A percentile compares a stretch with the other conserved stretches of the same genome.
Conservation (phyloP, 1,284 basidiomycete species). For the Cryptococcus sp. region DNA sequence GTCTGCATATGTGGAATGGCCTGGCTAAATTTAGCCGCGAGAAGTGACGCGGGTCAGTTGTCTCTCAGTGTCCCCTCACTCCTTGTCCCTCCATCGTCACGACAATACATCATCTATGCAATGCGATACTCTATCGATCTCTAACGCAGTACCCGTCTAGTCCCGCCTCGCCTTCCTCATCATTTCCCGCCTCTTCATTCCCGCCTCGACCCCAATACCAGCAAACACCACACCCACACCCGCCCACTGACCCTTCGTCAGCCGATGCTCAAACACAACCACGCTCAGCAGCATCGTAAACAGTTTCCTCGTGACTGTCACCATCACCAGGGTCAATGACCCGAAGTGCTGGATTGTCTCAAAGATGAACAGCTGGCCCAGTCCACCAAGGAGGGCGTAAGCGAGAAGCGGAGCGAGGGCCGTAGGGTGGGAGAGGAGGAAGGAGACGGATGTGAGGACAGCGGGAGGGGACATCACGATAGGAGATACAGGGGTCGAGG, state of each 20-base stretch:
- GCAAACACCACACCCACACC: constrained; percentile 87
- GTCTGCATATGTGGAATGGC: constrained; percentile 10
- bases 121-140: constrained; percentile 6
- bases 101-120: neutral
- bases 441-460: constrained; percentile 65
- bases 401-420: constrained; percentile 73
- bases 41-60: neutral
- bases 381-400: constrained; percentile 84
- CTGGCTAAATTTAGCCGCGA: neutral
- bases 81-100: neutral
- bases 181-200: constrained; percentile 59
- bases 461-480: constrained; percentile 58
- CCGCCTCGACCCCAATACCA: constrained; percentile 90
- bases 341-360: constrained; percentile 97
- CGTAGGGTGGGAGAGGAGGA: constrained; percentile 74
- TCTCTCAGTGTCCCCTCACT: neutral
- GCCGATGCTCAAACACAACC: constrained; percentile 81
- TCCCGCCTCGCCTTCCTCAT: constrained; percentile 25
- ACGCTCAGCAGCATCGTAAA: constrained; percentile 98
- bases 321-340: constrained; percentile 84
- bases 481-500: constrained; percentile 55
- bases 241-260: constrained; percentile 83
- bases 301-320: constrained; percentile 94
- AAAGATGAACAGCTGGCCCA: constrained; percentile 97
- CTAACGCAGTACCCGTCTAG: constrained; percentile 18